phyloP scores from a whole-genome alignment of 164 flowering plant species.

The Vitis vinifera region DNA sequence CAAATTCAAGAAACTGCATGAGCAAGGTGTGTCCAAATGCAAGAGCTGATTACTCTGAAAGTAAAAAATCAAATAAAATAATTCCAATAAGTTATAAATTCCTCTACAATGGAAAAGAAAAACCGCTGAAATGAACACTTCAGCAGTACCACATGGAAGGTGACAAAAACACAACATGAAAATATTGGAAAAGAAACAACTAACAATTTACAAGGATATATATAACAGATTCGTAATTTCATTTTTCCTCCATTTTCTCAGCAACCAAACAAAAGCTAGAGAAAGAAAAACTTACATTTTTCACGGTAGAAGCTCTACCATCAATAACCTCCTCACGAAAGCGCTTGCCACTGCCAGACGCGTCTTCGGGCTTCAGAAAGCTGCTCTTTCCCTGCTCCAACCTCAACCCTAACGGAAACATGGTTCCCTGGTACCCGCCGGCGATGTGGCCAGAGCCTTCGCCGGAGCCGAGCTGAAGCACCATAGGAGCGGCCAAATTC shows the following conservation, averaged over 20 bases:
- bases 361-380: slow-evolving; percentile 60
- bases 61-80: no score
- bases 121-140: no score
- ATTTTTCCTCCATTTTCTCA: background rate
- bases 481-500: slow-evolving; percentile 47
- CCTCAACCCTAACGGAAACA: slow-evolving; percentile 76
- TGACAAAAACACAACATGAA: background rate
- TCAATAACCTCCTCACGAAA: slow-evolving; percentile 55
- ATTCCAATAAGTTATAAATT: no score
- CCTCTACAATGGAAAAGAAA: no score
- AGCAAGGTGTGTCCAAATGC: no score
- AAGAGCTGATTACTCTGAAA: no score
- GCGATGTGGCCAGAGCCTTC: slow-evolving; percentile 35
- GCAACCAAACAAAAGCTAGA: background rate
- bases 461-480: slow-evolving; percentile 78
- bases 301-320: slow-evolving; percentile 43
- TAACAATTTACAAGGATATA: background rate
- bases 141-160: background rate
- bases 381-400: slow-evolving; percentile 74
- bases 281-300: slow-evolving; percentile 35
- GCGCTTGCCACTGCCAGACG: slow-evolving; percentile 64
- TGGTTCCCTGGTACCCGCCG: slow-evolving; percentile 39
- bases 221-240: background rate
- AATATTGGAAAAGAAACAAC: no score
- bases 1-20: no score